A percentile compares a stretch with the other conserved stretches of the same genome.
Evolutionary conservation across 352 stramenopile species (phyloP).

Genomic region (Phytophthora podocarpi): DNA sequence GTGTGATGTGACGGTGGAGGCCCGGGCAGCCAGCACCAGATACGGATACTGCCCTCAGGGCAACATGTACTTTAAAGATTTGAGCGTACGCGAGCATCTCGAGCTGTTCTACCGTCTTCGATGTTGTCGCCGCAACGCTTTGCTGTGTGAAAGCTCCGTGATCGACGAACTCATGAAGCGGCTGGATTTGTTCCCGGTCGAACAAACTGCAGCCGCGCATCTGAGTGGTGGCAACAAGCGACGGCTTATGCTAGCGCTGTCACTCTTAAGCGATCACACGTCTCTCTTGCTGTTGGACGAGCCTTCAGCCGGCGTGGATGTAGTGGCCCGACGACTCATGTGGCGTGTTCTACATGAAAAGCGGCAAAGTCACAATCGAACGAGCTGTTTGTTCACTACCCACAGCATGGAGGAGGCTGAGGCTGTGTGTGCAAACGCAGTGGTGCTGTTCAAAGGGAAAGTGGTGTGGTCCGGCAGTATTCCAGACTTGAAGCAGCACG

Average conservation of each 20-base stretch:
- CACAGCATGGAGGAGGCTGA: conserved; percentile 89
- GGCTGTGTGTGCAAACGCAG: conserved; percentile 79
- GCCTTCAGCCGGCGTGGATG: conserved; percentile 80
- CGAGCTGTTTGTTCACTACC: conserved; percentile 83
- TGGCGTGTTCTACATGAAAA: conserved; percentile 80
- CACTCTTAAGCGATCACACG: conserved; percentile 69
- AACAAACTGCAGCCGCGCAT: conserved; percentile 55
- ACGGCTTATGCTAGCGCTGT: conserved; percentile 76
- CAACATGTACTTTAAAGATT: conserved; percentile 75
- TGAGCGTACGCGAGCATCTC: conserved; percentile 79
- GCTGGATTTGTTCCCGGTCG: conserved; percentile 70
- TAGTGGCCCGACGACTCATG: conserved; percentile 79
- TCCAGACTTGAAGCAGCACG: conserved; percentile 78
- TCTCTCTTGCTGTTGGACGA: conserved; percentile 80
- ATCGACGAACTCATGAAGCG: conserved; percentile 54
- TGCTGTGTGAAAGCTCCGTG: conserved; percentile 30
- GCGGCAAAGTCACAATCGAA: conserved; percentile 43
- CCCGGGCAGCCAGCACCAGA: conserved; percentile 51
- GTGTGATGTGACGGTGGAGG: conserved; percentile 62
- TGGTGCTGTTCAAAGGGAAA: conserved; percentile 78
- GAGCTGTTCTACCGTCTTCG: conserved; percentile 72
- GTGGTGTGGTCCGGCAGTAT: conserved; percentile 82
- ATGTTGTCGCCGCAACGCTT: conserved; percentile 30
- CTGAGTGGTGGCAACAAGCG: conserved; percentile 87
- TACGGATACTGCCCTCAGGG: conserved; percentile 86